Percentiles rank a stretch among this genome's conserved stretches.
These are phyloP conservation scores for Pascua guehoae DNA, from an alignment of 1,284 basidiomycete genomes.

Conservation along the genomic window DNA sequence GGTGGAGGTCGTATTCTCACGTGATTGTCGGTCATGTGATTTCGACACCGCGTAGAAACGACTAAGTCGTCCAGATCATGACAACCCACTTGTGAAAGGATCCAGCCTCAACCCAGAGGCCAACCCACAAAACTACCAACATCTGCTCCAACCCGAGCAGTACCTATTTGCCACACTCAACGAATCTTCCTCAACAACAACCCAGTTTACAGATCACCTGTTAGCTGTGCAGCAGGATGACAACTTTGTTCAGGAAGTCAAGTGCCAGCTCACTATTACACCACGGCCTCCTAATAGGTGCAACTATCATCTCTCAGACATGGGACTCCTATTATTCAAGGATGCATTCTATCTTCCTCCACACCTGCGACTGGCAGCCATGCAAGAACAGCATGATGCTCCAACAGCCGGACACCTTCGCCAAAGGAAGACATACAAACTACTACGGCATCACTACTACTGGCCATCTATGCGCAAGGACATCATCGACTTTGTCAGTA, in stretches of 20 bases:
- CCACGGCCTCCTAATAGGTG: neutral
- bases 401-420: slow-evolving; percentile 52
- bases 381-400: slow-evolving; percentile 27
- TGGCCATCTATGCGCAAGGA: slow-evolving; percentile 28
- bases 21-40: too few relatives aligned
- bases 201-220: too few relatives aligned
- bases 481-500: slow-evolving; percentile 26
- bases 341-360: slow-evolving; percentile 5
- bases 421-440: slow-evolving; percentile 40
- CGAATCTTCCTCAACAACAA: too few relatives aligned
- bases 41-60: slow-evolving; percentile 39
- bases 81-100: slow-evolving; percentile 38
- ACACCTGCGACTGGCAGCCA: neutral
- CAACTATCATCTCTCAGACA: neutral
- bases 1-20: slow-evolving; percentile 11
- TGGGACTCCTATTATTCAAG: neutral
- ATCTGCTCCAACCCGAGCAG: neutral
- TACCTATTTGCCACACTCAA: neutral
- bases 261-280: too few relatives aligned
- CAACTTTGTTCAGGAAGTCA: too few relatives aligned
- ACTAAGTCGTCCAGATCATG: slow-evolving; percentile 43
- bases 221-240: slow-evolving; percentile 22
- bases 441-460: slow-evolving; percentile 26
- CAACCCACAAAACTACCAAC: slow-evolving; percentile 52
- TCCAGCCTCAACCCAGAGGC: slow-evolving; percentile 42